Evolutionary conservation across 495 filamentous ascomycete genomes (phyloP), one percentile per base, ranked within the genome.

Genomic region (Penicillium taxi): DNA sequence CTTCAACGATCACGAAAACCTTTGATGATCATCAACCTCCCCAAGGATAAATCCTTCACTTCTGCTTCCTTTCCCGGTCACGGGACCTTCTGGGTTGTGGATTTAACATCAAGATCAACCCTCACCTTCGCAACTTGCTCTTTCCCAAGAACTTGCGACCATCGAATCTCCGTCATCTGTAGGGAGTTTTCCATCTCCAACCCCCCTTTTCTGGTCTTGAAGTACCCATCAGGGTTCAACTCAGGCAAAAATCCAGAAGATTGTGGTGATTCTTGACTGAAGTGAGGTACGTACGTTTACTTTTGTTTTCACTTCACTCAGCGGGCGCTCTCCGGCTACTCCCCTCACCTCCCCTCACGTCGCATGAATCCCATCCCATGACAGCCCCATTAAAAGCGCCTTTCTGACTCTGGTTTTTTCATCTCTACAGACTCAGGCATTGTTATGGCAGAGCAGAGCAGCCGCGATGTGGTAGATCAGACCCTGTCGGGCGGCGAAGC

Each of bases 371-470:
- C 32, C 23, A 27, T 46, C 39, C 38, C 28, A 14, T 22, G 14
- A 20, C 22, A 21, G 13, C 23, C 23, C 25, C 19, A 41, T 48
- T 56, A 26, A 47, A 45, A 51, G 48, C 46, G 37, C 39, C 41
- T 45, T 43, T 61, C 61, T 65, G 53, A 65, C 57, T 53, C 53
- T 53, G 55, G 47, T 50, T 45, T 32, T 32, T 37, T 43, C 35
- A 44, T 32, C 34, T 39, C 22, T 42, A 50, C 66, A 82, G 78
- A 67, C 58, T 63, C 74, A 61, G 66, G 69, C 59, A 70, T 80
- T 83, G 80, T 82, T 82, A 84, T 84, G 80, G 80, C 80, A 82
- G 79, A 83, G 78, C 75, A 77, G 74, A 74, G 59, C 59, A 66
- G 60, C 70, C 77, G 78, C 68, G 74, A 84, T 84, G 80, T 83